These are phyloP conservation scores for Petunia hybrid DNA, from an alignment of 305 asterid species.

Conservation along the genomic window DNA sequence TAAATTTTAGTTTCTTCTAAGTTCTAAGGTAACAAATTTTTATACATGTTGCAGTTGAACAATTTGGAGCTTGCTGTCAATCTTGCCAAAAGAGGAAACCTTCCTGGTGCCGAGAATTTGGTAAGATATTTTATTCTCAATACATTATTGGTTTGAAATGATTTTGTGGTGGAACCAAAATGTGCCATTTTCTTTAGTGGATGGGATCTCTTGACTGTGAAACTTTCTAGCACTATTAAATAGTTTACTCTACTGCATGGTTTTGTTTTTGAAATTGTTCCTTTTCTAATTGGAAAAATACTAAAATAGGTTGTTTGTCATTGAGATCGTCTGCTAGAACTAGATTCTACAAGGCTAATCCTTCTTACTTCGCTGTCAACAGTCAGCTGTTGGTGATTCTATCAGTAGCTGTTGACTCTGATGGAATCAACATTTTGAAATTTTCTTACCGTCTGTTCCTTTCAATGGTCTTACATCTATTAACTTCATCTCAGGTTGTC, in stretches of 20 bases:
- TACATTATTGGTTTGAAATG: slow-evolving; percentile 22
- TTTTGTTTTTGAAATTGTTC: slow-evolving; percentile 16
- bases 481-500: slow-evolving; percentile 71
- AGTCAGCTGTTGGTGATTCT: slow-evolving; percentile 5
- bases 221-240: not conserved
- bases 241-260: slow-evolving; percentile 16
- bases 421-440: slow-evolving; percentile 10
- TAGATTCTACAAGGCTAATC: not conserved
- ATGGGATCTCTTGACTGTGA: slow-evolving; percentile 1
- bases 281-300: not conserved
- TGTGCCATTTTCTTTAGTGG: slow-evolving; percentile 18
- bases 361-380: not conserved
- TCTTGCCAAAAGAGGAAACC: slow-evolving; percentile 98
- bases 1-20: not conserved
- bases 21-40: not conserved
- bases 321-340: slow-evolving; percentile 25
- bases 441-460: slow-evolving; percentile 22
- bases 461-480: slow-evolving; percentile 48
- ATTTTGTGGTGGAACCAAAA: not conserved
- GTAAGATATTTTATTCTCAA: slow-evolving; percentile 45
- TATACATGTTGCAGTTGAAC: slow-evolving; percentile 64
- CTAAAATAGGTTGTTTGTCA: not conserved
- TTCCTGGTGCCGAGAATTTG: slow-evolving; percentile 99
- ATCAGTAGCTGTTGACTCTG: slow-evolving; percentile 24
- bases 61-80: slow-evolving; percentile 99